Evolutionary conservation across 768 basidiomycete genomes (phyloP).

Genomic region (Tricholoma saponaceum): DNA sequence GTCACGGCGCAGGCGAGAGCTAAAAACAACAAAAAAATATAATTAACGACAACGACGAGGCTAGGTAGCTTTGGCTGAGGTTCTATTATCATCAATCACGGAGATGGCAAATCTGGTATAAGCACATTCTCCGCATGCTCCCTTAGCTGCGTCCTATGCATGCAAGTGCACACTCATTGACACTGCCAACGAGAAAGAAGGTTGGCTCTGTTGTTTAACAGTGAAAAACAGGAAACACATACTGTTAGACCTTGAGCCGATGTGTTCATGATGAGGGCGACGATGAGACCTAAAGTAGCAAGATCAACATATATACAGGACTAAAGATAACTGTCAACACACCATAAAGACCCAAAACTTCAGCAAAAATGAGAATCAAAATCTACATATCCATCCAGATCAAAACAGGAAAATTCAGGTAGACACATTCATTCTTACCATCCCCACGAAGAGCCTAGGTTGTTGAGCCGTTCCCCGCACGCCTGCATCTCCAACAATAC

Average conservation of each 20-base stretch:
- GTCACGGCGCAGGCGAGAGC: background rate
- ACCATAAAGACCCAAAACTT: conserved; percentile 49
- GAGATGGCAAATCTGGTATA: conserved; percentile 2
- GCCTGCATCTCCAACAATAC: conserved; percentile 98
- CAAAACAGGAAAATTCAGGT: background rate
- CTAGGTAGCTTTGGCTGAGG: background rate
- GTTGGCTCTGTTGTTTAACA: background rate
- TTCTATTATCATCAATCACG: background rate
- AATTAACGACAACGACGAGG: background rate
- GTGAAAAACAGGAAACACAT: background rate
- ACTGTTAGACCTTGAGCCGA: conserved; percentile 33
- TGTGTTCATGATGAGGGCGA: conserved; percentile 95
- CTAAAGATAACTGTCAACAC: background rate
- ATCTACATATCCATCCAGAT: conserved; percentile 42
- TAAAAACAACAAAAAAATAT: background rate
- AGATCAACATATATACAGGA: background rate
- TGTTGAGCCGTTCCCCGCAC: conserved; percentile 98
- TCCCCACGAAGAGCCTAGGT: conserved; percentile 89
- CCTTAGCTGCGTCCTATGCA: conserved; percentile 1
- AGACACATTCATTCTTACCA: conserved; percentile 47
- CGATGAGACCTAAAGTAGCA: conserved; percentile 55
- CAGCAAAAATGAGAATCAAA: conserved; percentile 96
- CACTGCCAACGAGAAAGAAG: background rate
- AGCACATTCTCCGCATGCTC: background rate
- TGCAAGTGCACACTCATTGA: background rate